Base-by-base conservation (phyloP, 495 filamentous ascomycete genomes). In the Hypomontagnella monticulosa region DNA sequence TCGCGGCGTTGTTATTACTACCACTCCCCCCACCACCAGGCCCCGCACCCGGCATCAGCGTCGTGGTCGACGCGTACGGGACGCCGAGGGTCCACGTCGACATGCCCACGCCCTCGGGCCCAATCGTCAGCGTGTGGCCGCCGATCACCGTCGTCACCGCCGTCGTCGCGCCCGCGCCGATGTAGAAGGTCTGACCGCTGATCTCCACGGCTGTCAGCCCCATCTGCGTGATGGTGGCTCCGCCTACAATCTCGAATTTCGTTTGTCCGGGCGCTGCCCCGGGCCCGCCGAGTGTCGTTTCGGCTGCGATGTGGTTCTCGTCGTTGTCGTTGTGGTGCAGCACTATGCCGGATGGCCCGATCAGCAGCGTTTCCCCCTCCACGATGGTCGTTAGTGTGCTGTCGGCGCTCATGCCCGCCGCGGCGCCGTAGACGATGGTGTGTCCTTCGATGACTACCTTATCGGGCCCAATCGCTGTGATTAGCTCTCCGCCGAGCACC, bases 161-260 rank as follows among this genome's bases (percentile, higher is more conserved):
- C 1, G 60, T 58, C 14, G 67, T 57, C 9, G 70, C 70, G 1
- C 71, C 71, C 0, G 75, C 68, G 5, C 76, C 78, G 57, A 85
- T 69, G 1, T 76, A 78, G 62, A 81, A 82, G 0, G 80, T 83
- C 2, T 63, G 53, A 7, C 76, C 76, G n/a, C 71, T 60, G 37
- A 88, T 71, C 7, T 86, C 77, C 4, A 84, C 82, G 3, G 81
- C 72, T 4, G 80, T 81, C 0, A 80, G 66, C 20, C 81, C 83
- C 23, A 84, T 58, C 57, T 80, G 75, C 3, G 81, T 80, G 32
- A 84, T 67, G 4, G 79, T 79, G 6, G 78, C 77, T 9, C 83
- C 83, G 33, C 82, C 82, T 3, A 78, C 76, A 10, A 83, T 66
- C 2, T 72, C 78, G 42, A 77, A 77, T 27, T 75, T 71, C 11